A percentile compares a stretch with the other conserved stretches of the same genome.
These are phyloP conservation scores for Aspergillus versicolor DNA, from an alignment of 2,329 filamentous ascomycete genomes.

Conservation along the genomic window DNA sequence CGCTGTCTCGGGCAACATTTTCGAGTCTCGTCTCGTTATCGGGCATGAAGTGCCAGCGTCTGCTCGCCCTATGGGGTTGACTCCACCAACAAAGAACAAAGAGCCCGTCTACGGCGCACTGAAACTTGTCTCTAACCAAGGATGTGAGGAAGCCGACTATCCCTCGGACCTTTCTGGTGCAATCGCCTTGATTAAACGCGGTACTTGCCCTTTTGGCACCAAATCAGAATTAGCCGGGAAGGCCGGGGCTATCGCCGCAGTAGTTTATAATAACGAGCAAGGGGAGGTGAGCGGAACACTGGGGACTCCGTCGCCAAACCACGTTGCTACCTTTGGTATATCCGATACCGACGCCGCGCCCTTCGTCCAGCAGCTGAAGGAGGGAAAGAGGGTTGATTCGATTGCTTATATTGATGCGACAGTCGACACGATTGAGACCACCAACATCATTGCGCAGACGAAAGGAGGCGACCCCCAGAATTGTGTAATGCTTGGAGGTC, in stretches of 20 bases:
- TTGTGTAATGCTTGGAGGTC: conserved; percentile 58
- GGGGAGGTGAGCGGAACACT: conserved; percentile 67
- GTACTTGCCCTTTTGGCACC: conserved; percentile 67
- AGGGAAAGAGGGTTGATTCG: conserved; percentile 40
- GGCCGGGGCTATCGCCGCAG: conserved; percentile 69
- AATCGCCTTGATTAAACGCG: conserved; percentile 69
- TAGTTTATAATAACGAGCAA: conserved; percentile 72
- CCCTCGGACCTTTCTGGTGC: conserved; percentile 57
- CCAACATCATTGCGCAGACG: conserved; percentile 61
- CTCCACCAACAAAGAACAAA: conserved; percentile 46
- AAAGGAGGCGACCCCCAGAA: conserved; percentile 58
- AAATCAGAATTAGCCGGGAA: conserved; percentile 69
- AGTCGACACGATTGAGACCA: conserved; percentile 49
- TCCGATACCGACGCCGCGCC: conserved; percentile 60
- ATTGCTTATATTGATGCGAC: conserved; percentile 46
- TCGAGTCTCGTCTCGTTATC: conserved; percentile 60
- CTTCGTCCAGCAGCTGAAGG: conserved; percentile 55
- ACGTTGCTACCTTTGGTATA: conserved; percentile 64
- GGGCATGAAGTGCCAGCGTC: conserved; percentile 54
- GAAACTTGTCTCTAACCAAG: conserved; percentile 53
- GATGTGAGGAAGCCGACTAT: conserved; percentile 65
- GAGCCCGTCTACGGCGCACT: conserved; percentile 51
- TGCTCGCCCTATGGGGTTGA: conserved; percentile 62
- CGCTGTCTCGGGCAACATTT: conserved; percentile 59
- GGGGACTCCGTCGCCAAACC: conserved; percentile 56